Base-by-base conservation (phyloP, 371 early-diverging fungal species). In the Amoeboaphelidium protococcarum region DNA sequence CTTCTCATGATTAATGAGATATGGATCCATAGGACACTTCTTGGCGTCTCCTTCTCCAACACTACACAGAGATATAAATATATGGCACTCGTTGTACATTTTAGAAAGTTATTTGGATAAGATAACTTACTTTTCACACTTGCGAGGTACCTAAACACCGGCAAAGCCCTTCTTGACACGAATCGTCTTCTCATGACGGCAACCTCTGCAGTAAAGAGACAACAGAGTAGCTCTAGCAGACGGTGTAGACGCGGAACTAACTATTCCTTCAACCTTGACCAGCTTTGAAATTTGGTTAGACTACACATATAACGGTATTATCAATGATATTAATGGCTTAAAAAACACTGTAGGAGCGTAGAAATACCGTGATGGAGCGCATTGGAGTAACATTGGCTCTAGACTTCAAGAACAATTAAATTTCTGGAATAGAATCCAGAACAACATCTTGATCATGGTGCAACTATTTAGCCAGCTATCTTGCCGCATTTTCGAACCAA, bases 261-360 rank as follows among this genome's bases (percentile, higher is more conserved):
- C 79, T 49, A 99, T 96, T 42, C 99, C 99, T 16, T 87, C 74
- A 43, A 98, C 73, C 27, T 86, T 78, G 45, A 96, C 83, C 25
- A 99, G 72, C 57, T 85, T 90, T 43, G 88, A 85, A 51, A 92
- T 83, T 50, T 79, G 73, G 44, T 71, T 64, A 43, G 95, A 73
- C 76, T 88, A 51, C n/a, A 16, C 46, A 41, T 42, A 25, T n/a
- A n/a, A n/a, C n/a, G n/a, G n/a, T n/a, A n/a, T n/a, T n/a, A n/a
- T n/a, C n/a, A n/a, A n/a, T n/a, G n/a, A n/a, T n/a, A n/a, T n/a
- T n/a, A n/a, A n/a, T n/a, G n/a, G n/a, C n/a, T n/a, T n/a, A n/a
- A n/a, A 43, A 43, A 43, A 31, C 10, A 10, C 10, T 31, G 6
- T 31, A 6, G 16, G 16, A 10, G 16, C 16, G 37, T 31, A 6